Evolutionary conservation across 257 asterid genomes (phyloP).

Genomic region (Nicotiana tomentosiformis): DNA sequence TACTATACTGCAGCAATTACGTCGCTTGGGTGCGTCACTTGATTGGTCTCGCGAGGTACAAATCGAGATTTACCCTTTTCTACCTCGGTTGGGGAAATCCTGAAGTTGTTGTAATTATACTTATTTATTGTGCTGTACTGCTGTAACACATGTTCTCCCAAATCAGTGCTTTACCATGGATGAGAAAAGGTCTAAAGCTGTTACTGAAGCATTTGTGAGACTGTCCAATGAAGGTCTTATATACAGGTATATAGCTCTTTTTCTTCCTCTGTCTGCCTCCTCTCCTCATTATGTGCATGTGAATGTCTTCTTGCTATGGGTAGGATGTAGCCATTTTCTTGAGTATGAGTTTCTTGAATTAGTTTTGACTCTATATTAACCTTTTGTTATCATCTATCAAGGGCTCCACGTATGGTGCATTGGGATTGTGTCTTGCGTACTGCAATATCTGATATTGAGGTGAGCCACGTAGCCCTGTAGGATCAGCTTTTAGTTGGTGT

Average conservation of each 20-base stretch:
- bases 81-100: neutral
- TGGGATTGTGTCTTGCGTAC: slow-evolving; percentile 93
- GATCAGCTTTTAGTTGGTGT: slow-evolving; percentile 4
- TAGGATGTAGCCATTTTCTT: neutral
- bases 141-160: neutral
- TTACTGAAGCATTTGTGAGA: slow-evolving; percentile 93
- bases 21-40: slow-evolving; percentile 88
- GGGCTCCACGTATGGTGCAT: slow-evolving; percentile 89
- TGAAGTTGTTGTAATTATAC: neutral
- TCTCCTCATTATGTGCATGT: slow-evolving; percentile 9
- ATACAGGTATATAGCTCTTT: slow-evolving; percentile 51
- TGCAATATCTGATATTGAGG: slow-evolving; percentile 98
- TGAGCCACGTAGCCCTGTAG: slow-evolving; percentile 15
- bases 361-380: slow-evolving; percentile 2
- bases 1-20: slow-evolving; percentile 75
- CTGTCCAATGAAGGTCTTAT: slow-evolving; percentile 74
- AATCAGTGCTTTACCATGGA: slow-evolving; percentile 91
- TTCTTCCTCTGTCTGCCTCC: neutral
- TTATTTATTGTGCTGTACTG: neutral
- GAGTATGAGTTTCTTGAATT: neutral
- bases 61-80: neutral
- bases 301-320: neutral
- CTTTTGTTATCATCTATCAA: slow-evolving; percentile 20
- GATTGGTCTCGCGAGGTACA: slow-evolving; percentile 97
- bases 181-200: slow-evolving; percentile 80